Conservation (phyloP, 2,329 filamentous ascomycete genomes). For the Cladosporium phlei region DNA sequence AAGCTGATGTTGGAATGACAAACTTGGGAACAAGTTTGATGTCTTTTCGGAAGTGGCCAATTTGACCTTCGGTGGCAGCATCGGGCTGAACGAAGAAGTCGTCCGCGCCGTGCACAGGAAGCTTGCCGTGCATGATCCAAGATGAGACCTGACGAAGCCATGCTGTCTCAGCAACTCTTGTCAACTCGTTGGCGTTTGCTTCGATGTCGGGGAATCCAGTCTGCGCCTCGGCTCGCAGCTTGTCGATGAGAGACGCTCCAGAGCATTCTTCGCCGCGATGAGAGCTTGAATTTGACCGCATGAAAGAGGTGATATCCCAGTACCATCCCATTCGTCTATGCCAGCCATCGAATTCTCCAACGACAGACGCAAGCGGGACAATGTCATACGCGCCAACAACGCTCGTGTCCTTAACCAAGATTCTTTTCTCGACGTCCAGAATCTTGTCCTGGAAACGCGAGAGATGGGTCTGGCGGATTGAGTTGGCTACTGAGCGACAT, state of each 20-base stretch:
- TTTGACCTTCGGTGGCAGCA: conserved; percentile 11
- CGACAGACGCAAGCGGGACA: conserved; percentile 80
- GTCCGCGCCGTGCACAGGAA: conserved; percentile 69
- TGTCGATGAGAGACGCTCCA: conserved; percentile 66
- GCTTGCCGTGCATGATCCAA: conserved; percentile 83
- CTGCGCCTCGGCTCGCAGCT: conserved; percentile 67
- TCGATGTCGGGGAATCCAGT: conserved; percentile 89
- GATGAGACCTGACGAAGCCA: conserved; percentile 88
- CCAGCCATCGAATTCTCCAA: conserved; percentile 84
- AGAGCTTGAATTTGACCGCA: conserved; percentile 42
- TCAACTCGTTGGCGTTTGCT: conserved; percentile 65
- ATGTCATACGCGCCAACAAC: conserved; percentile 90
- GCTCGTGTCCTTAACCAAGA: conserved; percentile 69
- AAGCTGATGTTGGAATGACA: conserved; percentile 67
- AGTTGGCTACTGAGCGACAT: conserved; percentile 79
- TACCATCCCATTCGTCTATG: conserved; percentile 80
- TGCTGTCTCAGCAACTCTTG: conserved; percentile 75
- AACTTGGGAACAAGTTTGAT: conserved; percentile 68
- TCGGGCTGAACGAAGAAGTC: conserved; percentile 72
- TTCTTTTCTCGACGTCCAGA: conserved; percentile 73
- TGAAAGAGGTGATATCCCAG: conserved; percentile 66
- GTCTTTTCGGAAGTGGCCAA: conserved; percentile 53
- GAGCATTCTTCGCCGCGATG: conserved; percentile 21
- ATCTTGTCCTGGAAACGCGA: conserved; percentile 77
- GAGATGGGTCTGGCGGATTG: conserved; percentile 70